Base-by-base conservation (phyloP, 176 grass and related monocot species). In the Phyllostachys edulis region DNA sequence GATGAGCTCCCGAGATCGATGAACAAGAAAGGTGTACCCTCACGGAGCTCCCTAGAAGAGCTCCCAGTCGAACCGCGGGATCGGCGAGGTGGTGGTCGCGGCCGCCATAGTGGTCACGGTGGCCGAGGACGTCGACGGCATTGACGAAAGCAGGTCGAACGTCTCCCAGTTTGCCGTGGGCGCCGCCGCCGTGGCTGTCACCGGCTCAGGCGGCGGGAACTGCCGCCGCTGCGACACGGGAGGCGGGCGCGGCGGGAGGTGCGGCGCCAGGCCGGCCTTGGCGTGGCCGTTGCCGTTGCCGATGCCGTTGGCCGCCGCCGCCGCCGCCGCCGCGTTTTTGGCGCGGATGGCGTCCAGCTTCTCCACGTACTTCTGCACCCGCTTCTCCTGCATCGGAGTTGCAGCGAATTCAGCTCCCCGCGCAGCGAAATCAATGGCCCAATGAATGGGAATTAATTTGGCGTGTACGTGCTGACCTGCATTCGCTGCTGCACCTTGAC, bases 331-430 rank as follows among this genome's bases (percentile, higher is more conserved):
- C 26, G 79, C 73, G 83, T 96, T 99, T 84, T 99, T 99, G 62
- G 85, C 73, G 65, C 88, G 91, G 79, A 99, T 90, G 21, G 67
- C 89, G 87, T 99, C 96, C 52, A 99, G 86, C 69, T 81, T 82
- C 85, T 96, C 96, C 21, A 99, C 93, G 78, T 96, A 87, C 45
- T 96, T 99, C 84, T 99, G 96, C 88, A 96, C 89, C 79, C 91
- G 86, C 81, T 91, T 91, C 80, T 93, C 93, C 96, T 99, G 86
- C 41, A 50, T 6, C 42, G 23, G 68, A 39, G 57, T 4, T 7
- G 18, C 20, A 2, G 0, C 38, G 44, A 42, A 50, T 75, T 85
- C 41, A 73, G 40, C 7, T 73, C 18, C 5, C 20, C 17, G 45
- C 11, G 38, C 7, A 3, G 59, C 12, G 27, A 24, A 78, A 81